Percentiles rank a stretch among this genome's conserved stretches.
Conservation (phyloP, 192 early-diverging fungal species). For the Diversispora epigaea region DNA sequence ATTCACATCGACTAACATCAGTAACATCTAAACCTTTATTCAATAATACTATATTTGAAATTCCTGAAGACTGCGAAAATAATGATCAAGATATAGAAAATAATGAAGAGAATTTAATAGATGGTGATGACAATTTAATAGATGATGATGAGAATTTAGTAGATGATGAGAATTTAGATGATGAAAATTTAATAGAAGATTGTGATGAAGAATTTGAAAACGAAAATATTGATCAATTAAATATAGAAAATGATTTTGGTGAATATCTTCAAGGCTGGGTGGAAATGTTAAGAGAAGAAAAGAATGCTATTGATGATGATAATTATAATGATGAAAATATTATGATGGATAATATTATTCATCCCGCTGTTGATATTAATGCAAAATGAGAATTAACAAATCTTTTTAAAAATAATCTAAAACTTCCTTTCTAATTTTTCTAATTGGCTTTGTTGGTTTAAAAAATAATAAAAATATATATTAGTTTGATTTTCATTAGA, state of each 20-base stretch:
- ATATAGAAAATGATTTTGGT: no score
- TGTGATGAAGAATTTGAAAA: no score
- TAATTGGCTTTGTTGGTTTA: no score
- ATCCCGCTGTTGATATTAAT: neutral
- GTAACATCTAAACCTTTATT: neutral
- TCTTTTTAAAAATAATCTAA: conserved; percentile 6
- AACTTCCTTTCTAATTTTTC: neutral
- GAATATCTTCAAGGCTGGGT: neutral
- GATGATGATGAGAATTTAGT: no score
- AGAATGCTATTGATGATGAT: neutral
- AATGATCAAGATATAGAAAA: no score
- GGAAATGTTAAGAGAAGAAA: neutral
- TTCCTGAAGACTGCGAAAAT: neutral
- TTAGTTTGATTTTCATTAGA: no score
- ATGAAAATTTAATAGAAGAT: no score
- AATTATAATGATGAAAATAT: neutral
- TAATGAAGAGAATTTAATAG: no score
- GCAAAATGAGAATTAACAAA: neutral
- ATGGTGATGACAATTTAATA: no score
- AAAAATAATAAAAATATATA: no score
- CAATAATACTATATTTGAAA: neutral
- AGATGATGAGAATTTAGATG: no score
- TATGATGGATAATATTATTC: neutral
- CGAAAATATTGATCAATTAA: no score
- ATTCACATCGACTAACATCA: neutral